These are phyloP conservation scores for Xerocomus minutiporus DNA, from an alignment of 1,284 basidiomycete species.

Conservation along the genomic window DNA sequence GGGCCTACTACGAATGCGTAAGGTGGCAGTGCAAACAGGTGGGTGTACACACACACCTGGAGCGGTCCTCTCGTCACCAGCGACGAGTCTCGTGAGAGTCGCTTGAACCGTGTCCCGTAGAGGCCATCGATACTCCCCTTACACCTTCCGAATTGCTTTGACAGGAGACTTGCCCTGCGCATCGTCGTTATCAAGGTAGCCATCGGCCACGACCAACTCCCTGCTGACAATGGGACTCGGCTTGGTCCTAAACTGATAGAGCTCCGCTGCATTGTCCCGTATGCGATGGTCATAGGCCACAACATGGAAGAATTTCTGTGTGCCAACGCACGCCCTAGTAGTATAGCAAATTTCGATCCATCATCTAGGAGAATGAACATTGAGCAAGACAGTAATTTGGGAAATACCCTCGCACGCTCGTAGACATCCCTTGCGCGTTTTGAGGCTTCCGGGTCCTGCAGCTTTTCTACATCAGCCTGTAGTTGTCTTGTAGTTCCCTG, in stretches of 20 bases:
- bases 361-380: constrained; percentile 37
- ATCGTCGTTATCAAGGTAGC: too few species aligned
- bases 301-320: constrained; percentile 99
- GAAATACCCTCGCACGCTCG: constrained; percentile 81
- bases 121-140: constrained; percentile 30
- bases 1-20: too few species aligned
- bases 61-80: constrained; percentile 34
- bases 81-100: constrained; percentile 36
- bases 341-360: constrained; percentile 89
- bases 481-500: constrained; percentile 69
- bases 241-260: constrained; percentile 88
- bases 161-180: constrained; percentile 26
- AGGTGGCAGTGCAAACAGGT: too few species aligned
- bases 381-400: constrained; percentile 6
- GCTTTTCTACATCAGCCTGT: constrained; percentile 94
- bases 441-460: constrained; percentile 97
- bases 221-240: constrained; percentile 67
- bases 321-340: constrained; percentile 91
- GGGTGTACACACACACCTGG: too few species aligned
- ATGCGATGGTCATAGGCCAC: constrained; percentile 98
- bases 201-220: too few species aligned
- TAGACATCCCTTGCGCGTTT: constrained; percentile 86
- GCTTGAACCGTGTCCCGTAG: constrained; percentile 39
- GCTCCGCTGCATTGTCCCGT: constrained; percentile 82
- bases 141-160: constrained; percentile 17